phyloP scores from a whole-genome alignment of 768 basidiomycete genomes.

The Kockovaella imperatae region DNA sequence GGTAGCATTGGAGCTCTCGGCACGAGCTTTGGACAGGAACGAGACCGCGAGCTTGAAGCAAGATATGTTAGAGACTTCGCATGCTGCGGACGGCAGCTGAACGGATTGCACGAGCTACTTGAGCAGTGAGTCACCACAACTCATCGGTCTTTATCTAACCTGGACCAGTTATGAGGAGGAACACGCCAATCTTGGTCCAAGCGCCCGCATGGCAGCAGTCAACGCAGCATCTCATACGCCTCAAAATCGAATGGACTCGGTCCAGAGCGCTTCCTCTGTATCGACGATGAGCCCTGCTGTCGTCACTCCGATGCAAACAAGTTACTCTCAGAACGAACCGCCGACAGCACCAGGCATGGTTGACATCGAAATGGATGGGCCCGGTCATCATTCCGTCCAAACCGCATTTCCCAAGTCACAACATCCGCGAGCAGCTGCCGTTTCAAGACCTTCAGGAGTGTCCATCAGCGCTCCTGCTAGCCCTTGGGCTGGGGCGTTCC shows the following conservation, averaged over 20 bases:
- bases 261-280: background rate
- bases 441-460: no score
- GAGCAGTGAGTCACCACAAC: slow-evolving; percentile 38
- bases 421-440: background rate
- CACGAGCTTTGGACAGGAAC: slow-evolving; percentile 21
- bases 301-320: background rate
- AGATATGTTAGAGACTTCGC: slow-evolving; percentile 39
- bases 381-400: background rate
- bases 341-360: slow-evolving; percentile 43
- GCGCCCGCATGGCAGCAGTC: slow-evolving; percentile 30
- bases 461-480: background rate
- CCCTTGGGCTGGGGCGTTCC: slow-evolving; percentile 33
- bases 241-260: background rate
- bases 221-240: slow-evolving; percentile 17
- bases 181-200: slow-evolving; percentile 39
- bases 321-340: slow-evolving; percentile 18
- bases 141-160: slow-evolving; percentile 1
- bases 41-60: slow-evolving; percentile 41
- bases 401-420: background rate
- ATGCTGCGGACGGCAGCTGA: slow-evolving; percentile 40
- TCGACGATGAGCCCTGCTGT: background rate
- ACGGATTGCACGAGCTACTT: slow-evolving; percentile 41
- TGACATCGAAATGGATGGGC: slow-evolving; percentile 44
- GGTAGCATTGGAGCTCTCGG: slow-evolving; percentile 26
- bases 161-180: slow-evolving; percentile 41